These are phyloP conservation scores for Oligophagozyma castellii DNA, from an alignment of 1,139 yeast species.

Conservation along the genomic window DNA sequence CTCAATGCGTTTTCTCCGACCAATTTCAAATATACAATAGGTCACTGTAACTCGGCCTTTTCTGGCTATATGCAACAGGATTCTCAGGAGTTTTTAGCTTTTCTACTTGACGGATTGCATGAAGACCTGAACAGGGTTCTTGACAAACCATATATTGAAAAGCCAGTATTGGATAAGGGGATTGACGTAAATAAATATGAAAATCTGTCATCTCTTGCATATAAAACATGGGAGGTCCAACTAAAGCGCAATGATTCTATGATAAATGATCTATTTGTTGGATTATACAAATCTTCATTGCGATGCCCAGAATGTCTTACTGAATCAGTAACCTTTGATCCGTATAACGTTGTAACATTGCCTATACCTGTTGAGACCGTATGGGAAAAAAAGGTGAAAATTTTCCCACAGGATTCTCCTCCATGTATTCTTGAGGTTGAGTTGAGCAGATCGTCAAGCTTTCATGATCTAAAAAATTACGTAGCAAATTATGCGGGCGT, in stretches of 20 bases:
- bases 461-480: constrained; percentile 48
- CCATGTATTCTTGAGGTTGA: constrained; percentile 54
- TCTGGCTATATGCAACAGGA: constrained; percentile 89
- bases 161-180: constrained; percentile 58
- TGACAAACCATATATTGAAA: constrained; percentile 76
- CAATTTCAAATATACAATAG: constrained; percentile 67
- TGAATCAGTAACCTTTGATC: constrained; percentile 84
- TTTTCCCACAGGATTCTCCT: constrained; percentile 44
- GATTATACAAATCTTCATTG: constrained; percentile 77
- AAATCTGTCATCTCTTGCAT: constrained; percentile 51
- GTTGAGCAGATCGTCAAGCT: constrained; percentile 50
- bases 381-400: constrained; percentile 56
- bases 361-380: constrained; percentile 71
- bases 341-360: constrained; percentile 78
- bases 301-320: constrained; percentile 77
- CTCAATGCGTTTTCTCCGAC: constrained; percentile 36
- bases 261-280: constrained; percentile 76
- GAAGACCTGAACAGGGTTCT: constrained; percentile 81
- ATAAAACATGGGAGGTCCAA: constrained; percentile 71
- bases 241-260: constrained; percentile 73
- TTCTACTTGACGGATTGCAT: constrained; percentile 80
- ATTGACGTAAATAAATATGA: constrained; percentile 39
- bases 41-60: constrained; percentile 69
- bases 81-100: constrained; percentile 87
- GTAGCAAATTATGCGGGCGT: constrained; percentile 40